A percentile compares a stretch with the other conserved stretches of the same genome.
Conservation (phyloP, 371 early-diverging fungal species). For the Mortierella sp. region DNA sequence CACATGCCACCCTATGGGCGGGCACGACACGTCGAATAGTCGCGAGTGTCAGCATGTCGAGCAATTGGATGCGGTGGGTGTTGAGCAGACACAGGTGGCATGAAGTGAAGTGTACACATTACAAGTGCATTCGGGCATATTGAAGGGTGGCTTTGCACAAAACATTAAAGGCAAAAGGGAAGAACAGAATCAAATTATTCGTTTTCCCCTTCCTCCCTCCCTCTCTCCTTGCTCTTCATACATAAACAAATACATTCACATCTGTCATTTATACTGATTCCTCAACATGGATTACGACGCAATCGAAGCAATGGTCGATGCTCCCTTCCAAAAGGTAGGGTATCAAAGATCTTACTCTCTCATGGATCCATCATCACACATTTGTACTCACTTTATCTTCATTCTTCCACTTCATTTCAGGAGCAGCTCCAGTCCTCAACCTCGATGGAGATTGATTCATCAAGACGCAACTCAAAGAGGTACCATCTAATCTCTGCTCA, state of each 20-base stretch:
- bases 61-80: background rate
- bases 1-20: background rate
- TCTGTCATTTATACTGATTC: background rate
- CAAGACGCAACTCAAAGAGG: conserved; percentile 41
- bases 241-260: background rate
- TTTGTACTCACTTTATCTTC: background rate
- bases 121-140: too few relatives aligned
- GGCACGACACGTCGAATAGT: conserved; percentile 1
- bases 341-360: background rate
- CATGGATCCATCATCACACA: background rate
- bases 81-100: background rate
- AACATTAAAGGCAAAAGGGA: too few relatives aligned
- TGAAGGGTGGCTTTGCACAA: conserved; percentile 8
- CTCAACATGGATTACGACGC: conserved; percentile 52
- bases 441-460: conserved; percentile 31
- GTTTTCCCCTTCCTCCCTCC: background rate
- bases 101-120: too few relatives aligned
- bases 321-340: conserved; percentile 81
- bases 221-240: background rate
- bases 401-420: conserved; percentile 10
- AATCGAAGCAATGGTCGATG: conserved; percentile 89
- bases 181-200: background rate
- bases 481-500: conserved; percentile 23
- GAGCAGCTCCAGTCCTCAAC: conserved; percentile 30
- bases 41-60: conserved; percentile 5